A percentile compares a stretch with the other conserved stretches of the same genome.
phyloP scores from a whole-genome alignment of 768 basidiomycete species.

The Russula abietina region DNA sequence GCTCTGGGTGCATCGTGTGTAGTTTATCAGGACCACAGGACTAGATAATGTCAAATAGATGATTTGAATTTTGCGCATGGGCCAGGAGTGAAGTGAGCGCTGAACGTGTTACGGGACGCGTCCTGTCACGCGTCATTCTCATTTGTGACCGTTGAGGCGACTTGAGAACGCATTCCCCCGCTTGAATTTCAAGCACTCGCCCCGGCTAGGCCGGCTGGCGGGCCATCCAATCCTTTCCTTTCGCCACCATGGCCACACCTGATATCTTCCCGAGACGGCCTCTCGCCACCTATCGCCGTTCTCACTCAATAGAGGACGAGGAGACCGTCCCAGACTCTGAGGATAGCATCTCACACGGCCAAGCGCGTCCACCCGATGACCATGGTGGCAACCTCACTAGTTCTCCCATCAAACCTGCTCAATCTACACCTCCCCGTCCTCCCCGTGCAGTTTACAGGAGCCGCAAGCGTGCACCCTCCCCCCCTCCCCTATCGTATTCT shows the following conservation, averaged over 20 bases:
- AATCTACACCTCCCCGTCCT: constrained; percentile 8
- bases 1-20: background rate
- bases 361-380: constrained; percentile 8
- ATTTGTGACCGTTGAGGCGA: constrained; percentile 23
- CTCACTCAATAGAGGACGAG: constrained; percentile 13
- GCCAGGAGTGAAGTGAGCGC: background rate
- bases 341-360: constrained; percentile 1
- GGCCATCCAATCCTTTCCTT: background rate
- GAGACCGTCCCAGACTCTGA: constrained; percentile 25
- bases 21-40: background rate
- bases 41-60: background rate
- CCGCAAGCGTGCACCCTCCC: constrained; percentile 2
- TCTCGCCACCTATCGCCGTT: constrained; percentile 17
- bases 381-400: background rate
- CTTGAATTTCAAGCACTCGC: constrained; percentile 1
- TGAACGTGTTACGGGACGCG: constrained; percentile 10
- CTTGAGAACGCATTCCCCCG: background rate
- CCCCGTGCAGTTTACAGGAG: constrained; percentile 17
- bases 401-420: constrained; percentile 1
- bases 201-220: constrained; percentile 12
- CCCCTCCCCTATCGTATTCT: constrained; percentile 7
- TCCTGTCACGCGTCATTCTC: constrained; percentile 22
- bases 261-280: constrained; percentile 34
- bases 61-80: background rate
- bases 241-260: constrained; percentile 21